Base-by-base conservation (phyloP, 1,284 basidiomycete species). In the Cryptococcus sp. region DNA sequence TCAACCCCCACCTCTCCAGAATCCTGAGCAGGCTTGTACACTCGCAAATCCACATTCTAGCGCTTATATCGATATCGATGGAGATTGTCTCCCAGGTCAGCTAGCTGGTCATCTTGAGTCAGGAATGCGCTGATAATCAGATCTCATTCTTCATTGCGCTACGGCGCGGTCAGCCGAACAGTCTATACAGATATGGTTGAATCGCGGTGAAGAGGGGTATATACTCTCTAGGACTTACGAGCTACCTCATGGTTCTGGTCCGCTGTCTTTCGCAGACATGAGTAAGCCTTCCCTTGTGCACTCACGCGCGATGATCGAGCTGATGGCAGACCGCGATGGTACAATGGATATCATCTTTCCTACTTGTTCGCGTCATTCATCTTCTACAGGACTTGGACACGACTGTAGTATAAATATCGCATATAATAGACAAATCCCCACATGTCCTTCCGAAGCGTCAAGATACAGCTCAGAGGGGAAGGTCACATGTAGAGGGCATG, bases 261-360 rank as follows among this genome's bases (percentile, higher is more conserved):
- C 85, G 0, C 81, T 98, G 19, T 83, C 86, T 0, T 98, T 98
- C 64, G 91, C 89, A 19, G 96, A 99, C 62, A 83, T 98, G 62
- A 88, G 92, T 88, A 67, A 60, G 83, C 73, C 43, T 11, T n/a
- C 13, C 49, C 13, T 36, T 43, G 44, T 3, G 13, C 13, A n/a
- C 34, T 24, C 21, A 21, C 18, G 19, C n/a, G 14, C 7, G 45
- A 45, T 47, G 21, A 55, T 13, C 28, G 3, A 19, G 14, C 32
- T 45, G 36, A 36, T 34, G 2, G 4, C 56, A 92, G 91, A 96
- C 69, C 84, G 96, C 13, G 96, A 98, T 65, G 94, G 94, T 1
- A 94, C 93, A 0, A 88, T 98, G 43, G 94, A 98, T 71, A 84
- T 98, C 79, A 80, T 98, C 45, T 93, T 98, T 64, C 82, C 89